phyloP scores from a whole-genome alignment of 768 basidiomycete species.

The Collybiopsis confluens region DNA sequence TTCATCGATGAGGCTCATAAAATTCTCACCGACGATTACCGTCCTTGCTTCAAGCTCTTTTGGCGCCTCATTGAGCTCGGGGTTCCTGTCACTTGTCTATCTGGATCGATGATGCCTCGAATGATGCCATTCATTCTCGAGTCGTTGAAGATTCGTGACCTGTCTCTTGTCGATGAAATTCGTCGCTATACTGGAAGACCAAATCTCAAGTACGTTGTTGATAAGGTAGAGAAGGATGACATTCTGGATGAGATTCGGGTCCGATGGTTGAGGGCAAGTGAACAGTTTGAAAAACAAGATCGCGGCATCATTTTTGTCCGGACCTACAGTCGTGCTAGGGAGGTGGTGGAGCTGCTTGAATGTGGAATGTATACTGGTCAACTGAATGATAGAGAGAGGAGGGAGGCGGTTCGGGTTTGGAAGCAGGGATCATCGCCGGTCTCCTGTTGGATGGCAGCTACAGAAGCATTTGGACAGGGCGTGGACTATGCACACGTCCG shows the following conservation, averaged over 20 bases:
- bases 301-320: background rate
- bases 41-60: background rate
- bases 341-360: background rate
- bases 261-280: background rate
- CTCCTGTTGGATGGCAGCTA: background rate
- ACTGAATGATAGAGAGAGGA: background rate
- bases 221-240: background rate
- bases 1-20: conserved; percentile 2
- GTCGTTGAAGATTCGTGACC: background rate
- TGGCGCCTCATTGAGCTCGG: background rate
- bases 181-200: background rate
- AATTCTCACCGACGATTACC: background rate
- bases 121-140: background rate
- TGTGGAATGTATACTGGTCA: background rate
- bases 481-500: background rate
- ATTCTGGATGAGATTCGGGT: background rate
- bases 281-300: background rate
- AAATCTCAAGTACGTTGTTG: background rate
- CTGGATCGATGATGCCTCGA: background rate
- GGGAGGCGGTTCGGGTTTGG: background rate
- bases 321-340: background rate
- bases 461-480: background rate
- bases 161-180: background rate
- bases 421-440: background rate
- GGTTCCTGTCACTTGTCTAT: conserved; percentile 3